A percentile compares a stretch with the other conserved stretches of the same genome.
phyloP scores from a whole-genome alignment of 73 alveolate genomes.

The Tetrahymena thermophila region DNA sequence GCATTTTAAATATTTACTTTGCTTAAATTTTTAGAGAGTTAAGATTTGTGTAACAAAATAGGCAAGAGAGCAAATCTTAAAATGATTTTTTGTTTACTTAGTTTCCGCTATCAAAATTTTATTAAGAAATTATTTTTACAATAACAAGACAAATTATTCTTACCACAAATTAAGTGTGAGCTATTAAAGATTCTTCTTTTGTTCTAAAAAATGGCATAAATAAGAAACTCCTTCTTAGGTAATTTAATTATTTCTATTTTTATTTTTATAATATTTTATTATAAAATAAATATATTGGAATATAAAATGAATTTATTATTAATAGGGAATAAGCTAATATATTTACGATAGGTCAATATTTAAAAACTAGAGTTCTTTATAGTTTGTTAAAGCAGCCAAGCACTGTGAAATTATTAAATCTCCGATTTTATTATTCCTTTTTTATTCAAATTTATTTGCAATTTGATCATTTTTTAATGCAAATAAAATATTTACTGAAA shows the following conservation, averaged over 20 bases:
- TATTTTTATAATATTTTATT: too few species aligned
- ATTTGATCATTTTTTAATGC: too few species aligned
- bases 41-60: not conserved
- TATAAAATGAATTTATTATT: not conserved
- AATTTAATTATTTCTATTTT: not conserved
- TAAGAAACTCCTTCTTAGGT: not conserved
- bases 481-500: not conserved
- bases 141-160: too few species aligned
- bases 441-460: too few species aligned
- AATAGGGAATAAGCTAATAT: too few species aligned
- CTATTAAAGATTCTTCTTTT: not conserved
- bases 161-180: not conserved
- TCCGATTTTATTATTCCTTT: not conserved
- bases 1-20: not conserved
- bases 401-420: not conserved
- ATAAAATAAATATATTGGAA: not conserved
- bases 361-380: not conserved
- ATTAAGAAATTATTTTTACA: too few species aligned
- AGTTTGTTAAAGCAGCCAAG: too few species aligned
- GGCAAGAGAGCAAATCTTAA: not conserved
- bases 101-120: not conserved
- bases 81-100: not conserved
- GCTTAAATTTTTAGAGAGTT: not conserved
- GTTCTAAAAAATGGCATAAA: not conserved
- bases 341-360: not conserved